phyloP scores from a whole-genome alignment of 2,329 filamentous ascomycete genomes.

The Colletotrichum camelliae region DNA sequence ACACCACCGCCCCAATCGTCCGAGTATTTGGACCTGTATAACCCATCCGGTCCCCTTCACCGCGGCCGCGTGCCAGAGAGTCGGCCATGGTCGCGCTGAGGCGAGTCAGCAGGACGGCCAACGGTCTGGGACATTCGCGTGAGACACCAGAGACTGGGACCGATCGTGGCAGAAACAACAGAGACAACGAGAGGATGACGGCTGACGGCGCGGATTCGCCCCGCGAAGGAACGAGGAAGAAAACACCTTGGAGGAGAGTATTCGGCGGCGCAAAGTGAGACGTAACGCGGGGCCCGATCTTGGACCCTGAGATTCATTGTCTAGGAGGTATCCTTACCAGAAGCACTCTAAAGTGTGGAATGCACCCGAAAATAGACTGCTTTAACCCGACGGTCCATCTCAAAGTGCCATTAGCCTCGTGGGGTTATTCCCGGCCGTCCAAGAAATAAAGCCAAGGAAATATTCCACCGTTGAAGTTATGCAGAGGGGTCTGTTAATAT shows the following conservation, averaged over 20 bases:
- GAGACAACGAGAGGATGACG: neutral
- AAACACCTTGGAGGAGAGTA: slow-evolving; percentile 3
- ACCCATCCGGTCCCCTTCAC: slow-evolving; percentile 24
- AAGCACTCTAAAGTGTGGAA: neutral
- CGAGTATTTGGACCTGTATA: slow-evolving; percentile 39
- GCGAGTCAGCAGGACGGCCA: neutral
- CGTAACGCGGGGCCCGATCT: neutral
- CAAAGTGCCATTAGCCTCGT: neutral
- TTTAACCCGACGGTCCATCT: neutral
- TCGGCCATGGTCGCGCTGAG: neutral
- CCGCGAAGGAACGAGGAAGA: neutral
- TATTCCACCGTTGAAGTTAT: neutral
- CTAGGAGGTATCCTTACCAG: neutral
- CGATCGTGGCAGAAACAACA: neutral
- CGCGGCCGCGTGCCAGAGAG: neutral
- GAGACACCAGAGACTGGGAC: neutral
- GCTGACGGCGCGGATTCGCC: slow-evolving; percentile 14
- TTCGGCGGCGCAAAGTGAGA: slow-evolving; percentile 16
- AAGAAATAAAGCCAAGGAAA: neutral
- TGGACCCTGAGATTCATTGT: neutral
- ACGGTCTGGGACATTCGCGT: neutral
- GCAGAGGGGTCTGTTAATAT: neutral
- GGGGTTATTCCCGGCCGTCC: neutral
- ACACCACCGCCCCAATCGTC: slow-evolving; percentile 30
- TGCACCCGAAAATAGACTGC: neutral